Evolutionary conservation across 2,329 filamentous ascomycete species (phyloP).

Genomic region (Davidsoniella eucalypti): DNA sequence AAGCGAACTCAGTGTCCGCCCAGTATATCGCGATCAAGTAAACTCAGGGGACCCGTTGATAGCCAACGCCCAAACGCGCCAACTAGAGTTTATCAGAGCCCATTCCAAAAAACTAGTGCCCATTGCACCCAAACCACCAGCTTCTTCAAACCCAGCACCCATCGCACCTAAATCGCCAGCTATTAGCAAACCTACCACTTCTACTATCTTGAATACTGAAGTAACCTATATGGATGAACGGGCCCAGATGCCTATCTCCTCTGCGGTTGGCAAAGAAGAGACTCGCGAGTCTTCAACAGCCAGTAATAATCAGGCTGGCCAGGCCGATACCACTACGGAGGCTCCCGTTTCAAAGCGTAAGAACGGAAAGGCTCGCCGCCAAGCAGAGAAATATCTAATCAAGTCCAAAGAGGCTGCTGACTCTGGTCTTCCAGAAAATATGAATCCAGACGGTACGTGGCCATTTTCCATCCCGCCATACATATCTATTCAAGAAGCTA

Average conservation of each 20-base stretch:
- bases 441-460: slow-evolving; percentile 20
- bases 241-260: too few relatives aligned
- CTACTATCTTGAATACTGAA: too few relatives aligned
- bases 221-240: too few relatives aligned
- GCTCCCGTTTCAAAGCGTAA: slow-evolving; percentile 7
- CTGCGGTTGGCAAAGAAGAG: neutral
- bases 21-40: neutral
- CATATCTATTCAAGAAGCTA: neutral
- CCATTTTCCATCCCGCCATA: neutral
- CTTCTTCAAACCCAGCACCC: too few relatives aligned
- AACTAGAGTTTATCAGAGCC: too few relatives aligned
- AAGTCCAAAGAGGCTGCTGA: slow-evolving; percentile 5
- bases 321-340: neutral
- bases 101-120: too few relatives aligned
- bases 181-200: too few relatives aligned
- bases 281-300: neutral
- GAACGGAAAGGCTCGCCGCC: slow-evolving; percentile 17
- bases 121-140: too few relatives aligned
- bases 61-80: neutral
- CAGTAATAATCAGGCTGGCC: too few relatives aligned
- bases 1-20: neutral
- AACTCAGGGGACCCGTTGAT: neutral
- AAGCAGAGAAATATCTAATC: slow-evolving; percentile 13
- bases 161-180: too few relatives aligned
- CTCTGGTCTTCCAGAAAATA: slow-evolving; percentile 10